Percentiles rank a stretch among this genome's conserved stretches.
Evolutionary conservation across 306 rosid species (phyloP).

Genomic region (Pterocarpus macrocarpus): DNA sequence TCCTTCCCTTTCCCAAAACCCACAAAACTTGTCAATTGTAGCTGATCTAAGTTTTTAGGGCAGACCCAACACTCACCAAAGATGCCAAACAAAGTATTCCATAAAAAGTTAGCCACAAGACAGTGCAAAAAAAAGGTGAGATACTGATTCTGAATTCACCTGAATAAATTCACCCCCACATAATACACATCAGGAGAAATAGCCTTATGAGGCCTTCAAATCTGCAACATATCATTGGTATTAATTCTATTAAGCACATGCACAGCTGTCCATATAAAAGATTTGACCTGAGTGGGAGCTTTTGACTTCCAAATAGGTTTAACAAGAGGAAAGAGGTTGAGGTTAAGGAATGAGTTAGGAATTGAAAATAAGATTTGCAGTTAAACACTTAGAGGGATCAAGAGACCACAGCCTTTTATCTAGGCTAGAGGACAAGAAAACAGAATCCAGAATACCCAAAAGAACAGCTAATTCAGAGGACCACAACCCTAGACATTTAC

Average conservation of each 20-base stretch:
- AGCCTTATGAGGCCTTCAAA: background rate
- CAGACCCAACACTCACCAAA: background rate
- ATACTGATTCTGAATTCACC: background rate
- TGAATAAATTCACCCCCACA: background rate
- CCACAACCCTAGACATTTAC: too few species aligned
- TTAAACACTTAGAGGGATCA: too few species aligned
- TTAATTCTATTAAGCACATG: background rate
- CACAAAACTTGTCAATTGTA: background rate
- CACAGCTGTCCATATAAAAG: background rate
- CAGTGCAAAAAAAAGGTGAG: background rate
- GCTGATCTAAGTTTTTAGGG: background rate
- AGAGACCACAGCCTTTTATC: too few species aligned
- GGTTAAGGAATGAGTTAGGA: too few species aligned
- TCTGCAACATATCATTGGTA: background rate
- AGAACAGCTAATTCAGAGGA: too few species aligned
- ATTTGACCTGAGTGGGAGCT: background rate
- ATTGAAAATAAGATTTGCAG: too few species aligned
- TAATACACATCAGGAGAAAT: background rate
- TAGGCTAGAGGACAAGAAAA: too few species aligned
- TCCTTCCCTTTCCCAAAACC: background rate
- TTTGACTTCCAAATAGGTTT: background rate
- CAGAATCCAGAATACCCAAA: too few species aligned
- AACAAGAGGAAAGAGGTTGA: background rate
- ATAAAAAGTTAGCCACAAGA: background rate
- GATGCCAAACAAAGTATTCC: background rate